A percentile compares a stretch with the other conserved stretches of the same genome.
These are phyloP conservation scores for Phytophthora colocasiae DNA, from an alignment of 352 stramenopile species.

Conservation along the genomic window DNA sequence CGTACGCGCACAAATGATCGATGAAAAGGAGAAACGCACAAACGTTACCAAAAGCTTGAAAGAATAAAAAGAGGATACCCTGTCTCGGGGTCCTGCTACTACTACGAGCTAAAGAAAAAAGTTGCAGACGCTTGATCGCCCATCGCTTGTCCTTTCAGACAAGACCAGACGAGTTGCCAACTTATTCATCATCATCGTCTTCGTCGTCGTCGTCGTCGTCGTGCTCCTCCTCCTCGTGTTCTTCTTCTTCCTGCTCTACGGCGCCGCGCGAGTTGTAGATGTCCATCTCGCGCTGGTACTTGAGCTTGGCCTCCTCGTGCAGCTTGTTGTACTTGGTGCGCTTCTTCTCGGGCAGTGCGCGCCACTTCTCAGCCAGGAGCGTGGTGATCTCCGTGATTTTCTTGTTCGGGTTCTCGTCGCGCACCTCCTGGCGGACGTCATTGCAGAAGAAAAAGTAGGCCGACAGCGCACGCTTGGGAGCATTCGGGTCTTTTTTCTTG, in stretches of 20 bases:
- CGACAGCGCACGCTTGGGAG: conserved; percentile 94
- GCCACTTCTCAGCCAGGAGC: conserved; percentile 85
- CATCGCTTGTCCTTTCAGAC: conserved; percentile 11
- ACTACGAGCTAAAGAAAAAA: conserved; percentile 45
- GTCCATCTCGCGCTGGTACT: conserved; percentile 92
- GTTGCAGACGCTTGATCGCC: background rate
- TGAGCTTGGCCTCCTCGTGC: conserved; percentile 84
- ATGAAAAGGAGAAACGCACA: conserved; percentile 10
- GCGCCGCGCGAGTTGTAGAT: conserved; percentile 84
- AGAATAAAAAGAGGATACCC: conserved; percentile 43
- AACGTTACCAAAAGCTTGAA: conserved; percentile 37
- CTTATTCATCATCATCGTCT: conserved; percentile 63
- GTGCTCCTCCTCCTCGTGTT: conserved; percentile 71
- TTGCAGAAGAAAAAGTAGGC: conserved; percentile 97
- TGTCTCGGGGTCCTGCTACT: conserved; percentile 22
- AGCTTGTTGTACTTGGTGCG: conserved; percentile 91
- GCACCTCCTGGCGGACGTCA: conserved; percentile 90
- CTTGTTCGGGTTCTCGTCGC: conserved; percentile 94
- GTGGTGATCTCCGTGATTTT: conserved; percentile 94
- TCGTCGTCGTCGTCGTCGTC: conserved; percentile 76
- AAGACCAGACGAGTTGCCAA: conserved; percentile 1
- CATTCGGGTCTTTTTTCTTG: conserved; percentile 94
- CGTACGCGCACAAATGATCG: background rate
- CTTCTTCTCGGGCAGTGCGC: conserved; percentile 92
- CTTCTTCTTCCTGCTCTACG: conserved; percentile 42